Conservation (phyloP, 495 filamentous ascomycete species). For the Aspergillus sparsus region DNA sequence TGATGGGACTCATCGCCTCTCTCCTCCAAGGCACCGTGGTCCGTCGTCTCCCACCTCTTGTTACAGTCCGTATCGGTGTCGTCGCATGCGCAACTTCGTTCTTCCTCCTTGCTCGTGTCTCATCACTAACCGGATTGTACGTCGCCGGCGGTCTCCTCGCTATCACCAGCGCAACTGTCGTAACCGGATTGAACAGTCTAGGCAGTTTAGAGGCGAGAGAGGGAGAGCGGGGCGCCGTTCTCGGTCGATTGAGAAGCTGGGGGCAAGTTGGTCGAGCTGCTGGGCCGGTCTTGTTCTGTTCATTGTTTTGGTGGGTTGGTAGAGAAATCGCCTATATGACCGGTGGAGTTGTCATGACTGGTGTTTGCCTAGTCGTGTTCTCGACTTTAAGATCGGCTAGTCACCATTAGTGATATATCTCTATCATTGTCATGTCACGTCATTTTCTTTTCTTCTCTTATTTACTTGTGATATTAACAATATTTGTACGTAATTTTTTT, state of each 20-base stretch:
- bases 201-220: constrained; percentile 84
- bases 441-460: not conserved
- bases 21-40: constrained; percentile 85
- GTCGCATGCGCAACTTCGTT: constrained; percentile 76
- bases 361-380: constrained; percentile 70
- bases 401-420: not conserved
- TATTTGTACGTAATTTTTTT: too few species aligned
- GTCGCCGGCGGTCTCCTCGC: constrained; percentile 78
- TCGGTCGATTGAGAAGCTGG: constrained; percentile 82
- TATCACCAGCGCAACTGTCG: constrained; percentile 87
- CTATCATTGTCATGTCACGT: too few species aligned
- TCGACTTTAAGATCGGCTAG: constrained; percentile 57
- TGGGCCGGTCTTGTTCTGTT: constrained; percentile 87
- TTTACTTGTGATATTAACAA: not conserved
- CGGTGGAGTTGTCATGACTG: constrained; percentile 77
- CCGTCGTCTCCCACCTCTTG: constrained; percentile 74
- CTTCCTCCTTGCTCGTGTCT: constrained; percentile 70
- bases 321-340: constrained; percentile 78
- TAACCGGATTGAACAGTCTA: constrained; percentile 88
- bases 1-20: constrained; percentile 90
- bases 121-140: constrained; percentile 69
- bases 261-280: constrained; percentile 85
- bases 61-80: constrained; percentile 77
- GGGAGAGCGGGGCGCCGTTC: constrained; percentile 77
- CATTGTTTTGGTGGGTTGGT: constrained; percentile 99